These are phyloP conservation scores for Phaseolus coccineus DNA, from an alignment of 331 rosid species.

Conservation along the genomic window DNA sequence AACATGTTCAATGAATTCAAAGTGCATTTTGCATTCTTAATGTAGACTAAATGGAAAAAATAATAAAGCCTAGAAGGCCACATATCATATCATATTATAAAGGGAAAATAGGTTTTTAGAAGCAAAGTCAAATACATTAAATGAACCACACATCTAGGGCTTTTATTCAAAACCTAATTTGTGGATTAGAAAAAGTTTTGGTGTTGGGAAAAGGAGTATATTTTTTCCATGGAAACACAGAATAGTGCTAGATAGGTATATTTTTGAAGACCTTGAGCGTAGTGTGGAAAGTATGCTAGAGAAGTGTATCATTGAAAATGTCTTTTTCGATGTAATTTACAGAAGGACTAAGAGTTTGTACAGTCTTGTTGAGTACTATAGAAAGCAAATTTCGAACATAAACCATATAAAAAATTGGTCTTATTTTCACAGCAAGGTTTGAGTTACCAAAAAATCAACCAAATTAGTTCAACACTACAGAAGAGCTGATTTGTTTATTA, in stretches of 20 bases:
- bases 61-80: slow-evolving; percentile 14
- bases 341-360: background rate
- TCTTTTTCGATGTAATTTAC: slow-evolving; percentile 24
- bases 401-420: background rate
- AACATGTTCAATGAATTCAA: slow-evolving; percentile 19
- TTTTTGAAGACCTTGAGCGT: background rate
- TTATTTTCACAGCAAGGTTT: background rate
- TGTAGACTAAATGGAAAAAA: background rate
- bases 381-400: slow-evolving; percentile 5
- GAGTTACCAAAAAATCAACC: background rate
- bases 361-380: slow-evolving; percentile 3
- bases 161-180: background rate
- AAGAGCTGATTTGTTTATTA: background rate
- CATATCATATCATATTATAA: background rate
- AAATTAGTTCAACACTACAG: background rate
- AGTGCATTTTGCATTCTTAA: background rate
- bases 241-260: background rate
- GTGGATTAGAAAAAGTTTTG: background rate
- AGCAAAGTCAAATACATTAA: slow-evolving; percentile 25
- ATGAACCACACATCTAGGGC: background rate
- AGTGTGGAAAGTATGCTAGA: background rate
- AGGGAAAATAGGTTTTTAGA: background rate
- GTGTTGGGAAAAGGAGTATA: background rate
- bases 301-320: background rate
- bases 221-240: background rate